phyloP scores from a whole-genome alignment of 2,329 filamentous ascomycete species.

The Cytospora leucostoma region DNA sequence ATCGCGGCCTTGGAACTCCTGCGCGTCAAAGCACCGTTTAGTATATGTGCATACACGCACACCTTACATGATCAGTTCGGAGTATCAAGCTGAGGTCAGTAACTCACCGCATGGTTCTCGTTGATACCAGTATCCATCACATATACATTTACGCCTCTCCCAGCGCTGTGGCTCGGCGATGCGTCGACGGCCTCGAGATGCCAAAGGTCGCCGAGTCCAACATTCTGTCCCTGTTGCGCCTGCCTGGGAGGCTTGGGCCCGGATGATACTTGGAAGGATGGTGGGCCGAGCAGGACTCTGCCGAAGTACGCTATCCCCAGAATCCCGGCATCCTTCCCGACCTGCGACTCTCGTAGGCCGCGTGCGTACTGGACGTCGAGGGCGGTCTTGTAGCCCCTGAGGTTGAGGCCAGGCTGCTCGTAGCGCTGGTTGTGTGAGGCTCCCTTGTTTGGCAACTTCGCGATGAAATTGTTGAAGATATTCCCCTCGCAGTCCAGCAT shows the following conservation, averaged over 20 bases:
- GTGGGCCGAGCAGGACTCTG: background rate
- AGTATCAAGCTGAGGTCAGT: background rate
- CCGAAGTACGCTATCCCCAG: background rate
- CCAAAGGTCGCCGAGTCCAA: background rate
- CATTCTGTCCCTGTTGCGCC: background rate
- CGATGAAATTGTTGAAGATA: background rate
- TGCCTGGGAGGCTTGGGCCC: background rate
- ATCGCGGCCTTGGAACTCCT: background rate
- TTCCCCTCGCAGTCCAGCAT: background rate
- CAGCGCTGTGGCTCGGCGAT: background rate
- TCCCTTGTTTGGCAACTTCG: background rate
- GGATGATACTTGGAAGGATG: background rate
- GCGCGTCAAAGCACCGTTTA: background rate
- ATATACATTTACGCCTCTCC: background rate
- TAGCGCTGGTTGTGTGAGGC: background rate
- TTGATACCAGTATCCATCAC: background rate
- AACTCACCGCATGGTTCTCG: background rate
- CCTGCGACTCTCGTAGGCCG: background rate
- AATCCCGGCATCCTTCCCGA: background rate
- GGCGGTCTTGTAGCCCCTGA: conserved; percentile 1
- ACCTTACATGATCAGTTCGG: background rate
- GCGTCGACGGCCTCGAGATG: background rate
- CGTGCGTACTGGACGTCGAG: background rate
- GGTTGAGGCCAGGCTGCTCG: background rate
- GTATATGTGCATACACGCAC: background rate